Base-by-base conservation (phyloP, 495 filamentous ascomycete species). In the Neurospora sp. region DNA sequence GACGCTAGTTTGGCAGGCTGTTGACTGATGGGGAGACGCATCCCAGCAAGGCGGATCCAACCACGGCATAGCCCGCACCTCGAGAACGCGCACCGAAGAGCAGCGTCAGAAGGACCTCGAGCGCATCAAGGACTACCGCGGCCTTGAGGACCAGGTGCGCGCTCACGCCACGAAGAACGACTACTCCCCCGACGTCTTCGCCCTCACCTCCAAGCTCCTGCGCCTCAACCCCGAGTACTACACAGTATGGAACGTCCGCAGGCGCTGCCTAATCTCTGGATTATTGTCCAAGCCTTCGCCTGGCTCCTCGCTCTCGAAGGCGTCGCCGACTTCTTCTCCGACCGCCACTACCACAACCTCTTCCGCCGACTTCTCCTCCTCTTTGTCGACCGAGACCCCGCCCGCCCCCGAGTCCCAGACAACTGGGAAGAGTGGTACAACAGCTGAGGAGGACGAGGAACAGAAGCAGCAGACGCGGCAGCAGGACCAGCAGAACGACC, bases 211-310 rank as follows among this genome's bases (percentile, higher is more conserved):
- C 20, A 89, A 90, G 72, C 88, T 99, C 71, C 87, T 99, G 71
- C 89, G 86, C 41, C 87, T 89, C 77, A 99, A 99, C 84, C 96
- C 96, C 12, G 96, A 99, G 83, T 98, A 97, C 86, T 98, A 98
- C 85, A 97, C 96, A 31, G 89, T 95, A 85, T 99, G 96, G 96
- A 99, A 99, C 86, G 90, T 92, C 83, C 93, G 96, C 75, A 92
- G 96, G 72, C 88, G 88, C 74, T 88, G 83, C 79, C 84, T 89
- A 86, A 86, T 82, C 77, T 85, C 85, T 85, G 84, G 85, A 75
- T 87, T 83, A 80, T 87, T 84, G 72, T 86, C 84, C 79, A 82
- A 76, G 84, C 81, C 78, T 8, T 86, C 82, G 82, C 79, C 70
- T 88, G 84, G 81, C 75, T 87, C 82, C 39, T 85, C 79, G 83